A percentile compares a stretch with the other conserved stretches of the same genome.
phyloP scores from a whole-genome alignment of 73 alveolate genomes.

The Tetrahymena thermophila region DNA sequence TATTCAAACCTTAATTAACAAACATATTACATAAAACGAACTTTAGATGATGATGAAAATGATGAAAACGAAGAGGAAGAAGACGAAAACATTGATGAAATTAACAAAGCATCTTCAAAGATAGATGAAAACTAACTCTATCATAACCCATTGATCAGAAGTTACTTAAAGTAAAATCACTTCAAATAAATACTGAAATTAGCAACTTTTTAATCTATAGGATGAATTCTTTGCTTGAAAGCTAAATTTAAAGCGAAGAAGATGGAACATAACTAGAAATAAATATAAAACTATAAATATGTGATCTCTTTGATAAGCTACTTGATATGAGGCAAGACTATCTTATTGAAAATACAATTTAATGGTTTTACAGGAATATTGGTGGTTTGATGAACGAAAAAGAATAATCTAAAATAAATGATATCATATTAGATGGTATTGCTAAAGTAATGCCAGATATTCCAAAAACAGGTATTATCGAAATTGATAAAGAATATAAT shows the following conservation, averaged over 20 bases:
- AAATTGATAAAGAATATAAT: constrained; percentile 10
- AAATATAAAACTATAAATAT: constrained; percentile 15
- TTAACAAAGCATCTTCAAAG: background rate
- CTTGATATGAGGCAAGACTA: constrained; percentile 37
- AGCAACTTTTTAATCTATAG: background rate
- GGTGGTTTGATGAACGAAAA: background rate
- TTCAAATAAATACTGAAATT: background rate
- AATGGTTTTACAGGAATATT: constrained; percentile 14
- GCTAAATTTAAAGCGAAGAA: constrained; percentile 7
- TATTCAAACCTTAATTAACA: background rate
- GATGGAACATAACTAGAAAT: constrained; percentile 20
- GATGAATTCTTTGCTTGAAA: background rate
- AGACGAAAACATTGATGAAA: background rate
- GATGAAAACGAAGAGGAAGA: background rate
- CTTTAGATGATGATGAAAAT: background rate
- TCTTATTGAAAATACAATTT: constrained; percentile 4
- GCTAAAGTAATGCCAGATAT: constrained; percentile 12
- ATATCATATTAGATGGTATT: background rate
- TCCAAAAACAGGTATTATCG: constrained; percentile 22
- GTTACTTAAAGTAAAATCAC: background rate
- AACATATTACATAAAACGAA: background rate
- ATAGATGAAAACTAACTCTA: background rate
- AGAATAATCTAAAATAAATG: background rate
- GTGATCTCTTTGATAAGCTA: constrained; percentile 31
- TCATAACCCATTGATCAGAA: background rate